Evolutionary conservation across 768 basidiomycete species (phyloP).

Genomic region (Pleurotus pulmonarius): DNA sequence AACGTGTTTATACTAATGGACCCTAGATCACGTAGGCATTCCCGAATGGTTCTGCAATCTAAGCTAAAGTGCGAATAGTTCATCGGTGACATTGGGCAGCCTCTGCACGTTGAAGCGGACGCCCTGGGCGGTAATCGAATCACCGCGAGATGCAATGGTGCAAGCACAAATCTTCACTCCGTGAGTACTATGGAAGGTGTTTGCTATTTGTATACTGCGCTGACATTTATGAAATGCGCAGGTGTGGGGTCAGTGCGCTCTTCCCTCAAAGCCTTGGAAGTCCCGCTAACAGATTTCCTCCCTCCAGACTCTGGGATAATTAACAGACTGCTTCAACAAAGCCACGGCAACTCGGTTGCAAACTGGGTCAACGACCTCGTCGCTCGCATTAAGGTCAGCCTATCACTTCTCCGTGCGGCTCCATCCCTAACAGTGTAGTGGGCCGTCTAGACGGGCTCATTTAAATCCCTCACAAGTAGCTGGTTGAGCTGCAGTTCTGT

Average conservation of each 20-base stretch:
- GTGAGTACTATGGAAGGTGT: slow-evolving; percentile 17
- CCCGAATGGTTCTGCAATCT: not conserved
- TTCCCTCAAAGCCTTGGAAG: not conserved
- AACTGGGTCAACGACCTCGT: slow-evolving; percentile 37
- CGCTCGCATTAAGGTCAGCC: slow-evolving; percentile 34
- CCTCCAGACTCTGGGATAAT: slow-evolving; percentile 36
- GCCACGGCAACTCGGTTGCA: slow-evolving; percentile 30
- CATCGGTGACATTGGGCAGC: slow-evolving; percentile 47
- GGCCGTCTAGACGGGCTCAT: slow-evolving; percentile 26
- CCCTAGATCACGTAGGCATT: slow-evolving; percentile 27
- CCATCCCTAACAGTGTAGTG: not conserved
- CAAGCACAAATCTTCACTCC: slow-evolving; percentile 40
- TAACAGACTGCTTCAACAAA: slow-evolving; percentile 27
- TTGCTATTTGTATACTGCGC: not conserved
- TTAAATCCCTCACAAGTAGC: slow-evolving; percentile 22
- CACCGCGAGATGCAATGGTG: slow-evolving; percentile 32
- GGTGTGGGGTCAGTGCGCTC: slow-evolving; percentile 30
- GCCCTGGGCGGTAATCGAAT: slow-evolving; percentile 44
- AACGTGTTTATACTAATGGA: not conserved
- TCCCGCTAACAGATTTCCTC: not conserved
- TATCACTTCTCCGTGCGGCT: not conserved
- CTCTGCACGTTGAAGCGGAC: slow-evolving; percentile 43
- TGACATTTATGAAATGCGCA: slow-evolving; percentile 9
- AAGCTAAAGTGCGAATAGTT: slow-evolving; percentile 23
- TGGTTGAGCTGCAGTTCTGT: slow-evolving; percentile 40